phyloP scores from a whole-genome alignment of 2,329 filamentous ascomycete species.

The Cladosporium austrohemisphaericum region DNA sequence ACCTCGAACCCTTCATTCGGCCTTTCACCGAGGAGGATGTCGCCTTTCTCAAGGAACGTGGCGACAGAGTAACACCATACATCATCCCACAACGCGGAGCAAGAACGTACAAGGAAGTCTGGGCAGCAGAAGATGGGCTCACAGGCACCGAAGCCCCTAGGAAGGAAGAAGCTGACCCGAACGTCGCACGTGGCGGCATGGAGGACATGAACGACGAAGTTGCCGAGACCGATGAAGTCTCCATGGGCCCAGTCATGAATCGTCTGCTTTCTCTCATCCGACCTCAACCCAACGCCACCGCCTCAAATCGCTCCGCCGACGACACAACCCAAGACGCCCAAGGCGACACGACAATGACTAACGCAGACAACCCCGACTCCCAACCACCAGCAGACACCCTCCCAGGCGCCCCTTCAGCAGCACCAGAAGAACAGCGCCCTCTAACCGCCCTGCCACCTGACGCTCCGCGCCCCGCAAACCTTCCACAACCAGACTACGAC shows the following conservation, averaged over 20 bases:
- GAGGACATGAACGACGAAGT: constrained; percentile 82
- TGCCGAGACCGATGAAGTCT: constrained; percentile 85
- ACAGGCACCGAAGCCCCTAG: constrained; percentile 67
- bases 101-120: constrained; percentile 81
- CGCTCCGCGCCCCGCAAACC: constrained; percentile 24
- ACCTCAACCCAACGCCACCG: constrained; percentile 55
- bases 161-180: constrained; percentile 65
- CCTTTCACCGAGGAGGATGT: constrained; percentile 90
- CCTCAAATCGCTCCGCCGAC: constrained; percentile 46
- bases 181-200: constrained; percentile 78
- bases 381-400: constrained; percentile 27
- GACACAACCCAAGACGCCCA: constrained; percentile 45
- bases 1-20: constrained; percentile 87
- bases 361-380: constrained; percentile 42
- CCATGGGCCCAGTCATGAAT: constrained; percentile 78
- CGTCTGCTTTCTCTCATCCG: constrained; percentile 77
- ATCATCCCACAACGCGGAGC: constrained; percentile 80
- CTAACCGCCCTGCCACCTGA: constrained; percentile 67
- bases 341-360: constrained; percentile 41
- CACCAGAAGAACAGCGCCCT: constrained; percentile 46
- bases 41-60: constrained; percentile 80
- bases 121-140: constrained; percentile 88
- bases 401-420: constrained; percentile 21
- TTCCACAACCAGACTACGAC: constrained; percentile 68
- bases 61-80: constrained; percentile 79